phyloP scores from a whole-genome alignment of 768 basidiomycete species.

The Russula virescens region DNA sequence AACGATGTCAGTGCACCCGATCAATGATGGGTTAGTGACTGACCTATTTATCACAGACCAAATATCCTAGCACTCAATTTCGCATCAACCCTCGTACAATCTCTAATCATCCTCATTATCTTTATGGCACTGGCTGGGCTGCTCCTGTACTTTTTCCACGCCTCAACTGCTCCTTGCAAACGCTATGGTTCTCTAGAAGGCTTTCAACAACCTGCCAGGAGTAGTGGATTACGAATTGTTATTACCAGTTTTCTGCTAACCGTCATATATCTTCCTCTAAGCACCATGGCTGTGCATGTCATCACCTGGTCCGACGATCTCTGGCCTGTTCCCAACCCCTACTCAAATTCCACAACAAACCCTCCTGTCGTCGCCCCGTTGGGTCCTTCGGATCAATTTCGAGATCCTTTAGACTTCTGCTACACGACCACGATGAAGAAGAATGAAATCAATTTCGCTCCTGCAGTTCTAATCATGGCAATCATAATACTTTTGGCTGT shows the following conservation, averaged over 20 bases:
- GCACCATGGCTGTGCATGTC: constrained; percentile 71
- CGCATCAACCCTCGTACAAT: constrained; percentile 51
- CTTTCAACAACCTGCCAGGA: constrained; percentile 40
- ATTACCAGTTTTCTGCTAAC: constrained; percentile 59
- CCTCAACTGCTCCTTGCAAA: constrained; percentile 43
- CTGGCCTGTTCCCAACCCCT: constrained; percentile 68
- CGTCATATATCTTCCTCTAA: constrained; percentile 68
- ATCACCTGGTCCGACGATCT: constrained; percentile 74
- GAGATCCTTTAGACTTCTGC: constrained; percentile 65
- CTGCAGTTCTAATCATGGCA: constrained; percentile 54
- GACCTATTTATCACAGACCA: constrained; percentile 41
- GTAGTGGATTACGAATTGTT: constrained; percentile 50
- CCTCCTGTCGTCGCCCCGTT: constrained; percentile 47
- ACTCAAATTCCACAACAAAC: constrained; percentile 48
- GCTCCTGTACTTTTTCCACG: constrained; percentile 55
- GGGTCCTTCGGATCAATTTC: constrained; percentile 51
- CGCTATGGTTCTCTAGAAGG: constrained; percentile 50
- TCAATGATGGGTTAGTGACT: neutral
- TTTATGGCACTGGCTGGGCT: constrained; percentile 50
- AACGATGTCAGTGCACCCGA: constrained; percentile 48
- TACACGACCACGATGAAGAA: constrained; percentile 74
- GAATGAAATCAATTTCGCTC: constrained; percentile 65
- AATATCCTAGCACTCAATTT: constrained; percentile 73
- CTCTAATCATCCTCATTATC: constrained; percentile 53
- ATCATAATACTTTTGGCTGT: constrained; percentile 47